These are phyloP conservation scores for Metarhizium sp. DNA, from an alignment of 2,329 filamentous ascomycete genomes.

Conservation along the genomic window DNA sequence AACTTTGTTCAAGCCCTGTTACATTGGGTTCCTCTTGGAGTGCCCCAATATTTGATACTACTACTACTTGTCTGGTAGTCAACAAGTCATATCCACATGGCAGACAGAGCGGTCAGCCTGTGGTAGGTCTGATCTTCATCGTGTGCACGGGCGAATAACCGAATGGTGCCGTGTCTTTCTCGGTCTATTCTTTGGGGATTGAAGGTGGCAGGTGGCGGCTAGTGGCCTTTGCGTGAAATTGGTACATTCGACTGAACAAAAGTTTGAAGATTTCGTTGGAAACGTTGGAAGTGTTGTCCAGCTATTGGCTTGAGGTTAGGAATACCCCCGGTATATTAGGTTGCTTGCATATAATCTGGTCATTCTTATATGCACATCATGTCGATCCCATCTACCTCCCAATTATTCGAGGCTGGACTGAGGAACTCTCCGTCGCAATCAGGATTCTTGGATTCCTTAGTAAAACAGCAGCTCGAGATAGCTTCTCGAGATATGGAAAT, in stretches of 20 bases:
- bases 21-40: neutral
- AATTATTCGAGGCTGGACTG: slow-evolving; percentile 21
- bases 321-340: no score
- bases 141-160: neutral
- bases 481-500: slow-evolving; percentile 15
- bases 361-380: slow-evolving; percentile 2
- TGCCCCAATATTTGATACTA: neutral
- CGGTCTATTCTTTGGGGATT: neutral
- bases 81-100: neutral
- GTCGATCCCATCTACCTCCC: slow-evolving; percentile 16
- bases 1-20: neutral
- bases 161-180: neutral
- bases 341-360: neutral
- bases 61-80: neutral
- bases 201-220: slow-evolving; percentile 1
- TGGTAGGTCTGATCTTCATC: neutral
- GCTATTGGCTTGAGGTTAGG: neutral
- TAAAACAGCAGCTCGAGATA: slow-evolving; percentile 18
- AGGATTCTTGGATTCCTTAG: slow-evolving; percentile 16
- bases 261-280: neutral
- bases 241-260: neutral
- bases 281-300: neutral
- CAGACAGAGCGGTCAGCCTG: neutral
- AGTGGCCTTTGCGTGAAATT: neutral
- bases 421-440: neutral